Evolutionary conservation across 768 basidiomycete species (phyloP).

Genomic region (Crepidotus variabilis): DNA sequence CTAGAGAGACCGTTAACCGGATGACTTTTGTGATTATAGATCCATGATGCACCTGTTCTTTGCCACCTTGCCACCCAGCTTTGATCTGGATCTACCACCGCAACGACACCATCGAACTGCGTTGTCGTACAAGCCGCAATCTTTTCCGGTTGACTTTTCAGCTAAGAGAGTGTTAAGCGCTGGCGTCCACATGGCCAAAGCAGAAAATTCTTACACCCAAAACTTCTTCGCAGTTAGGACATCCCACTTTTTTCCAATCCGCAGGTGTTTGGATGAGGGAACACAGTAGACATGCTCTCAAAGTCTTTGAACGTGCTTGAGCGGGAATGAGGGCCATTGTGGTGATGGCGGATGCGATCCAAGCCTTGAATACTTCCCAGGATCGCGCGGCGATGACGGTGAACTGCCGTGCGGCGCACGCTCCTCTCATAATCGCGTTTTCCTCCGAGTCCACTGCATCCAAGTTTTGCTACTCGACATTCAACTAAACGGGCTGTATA

Average conservation of each 20-base stretch:
- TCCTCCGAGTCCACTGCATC: background rate
- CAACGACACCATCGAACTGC: conserved; percentile 89
- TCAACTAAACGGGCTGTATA: too few relatives aligned
- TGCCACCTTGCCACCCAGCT: conserved; percentile 99
- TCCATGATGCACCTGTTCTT: conserved; percentile 65
- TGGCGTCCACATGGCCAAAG: background rate
- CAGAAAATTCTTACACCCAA: conserved; percentile 63
- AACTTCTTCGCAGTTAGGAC: conserved; percentile 96
- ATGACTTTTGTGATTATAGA: background rate
- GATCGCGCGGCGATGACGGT: background rate
- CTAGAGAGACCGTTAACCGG: conserved; percentile 33
- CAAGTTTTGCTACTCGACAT: background rate
- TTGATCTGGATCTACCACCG: conserved; percentile 77
- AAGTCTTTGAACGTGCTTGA: conserved; percentile 63
- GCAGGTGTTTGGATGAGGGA: conserved; percentile 81
- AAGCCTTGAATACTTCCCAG: background rate
- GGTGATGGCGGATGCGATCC: background rate
- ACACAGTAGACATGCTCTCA: conserved; percentile 91
- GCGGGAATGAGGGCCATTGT: conserved; percentile 42
- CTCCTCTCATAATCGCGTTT: background rate
- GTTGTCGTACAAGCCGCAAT: conserved; percentile 86
- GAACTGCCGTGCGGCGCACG: background rate
- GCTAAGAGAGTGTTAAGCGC: conserved; percentile 38
- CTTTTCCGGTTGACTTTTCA: conserved; percentile 84
- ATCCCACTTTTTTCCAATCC: conserved; percentile 84